phyloP scores from a whole-genome alignment of 441 rosid genomes.

The Erodium texanum region DNA sequence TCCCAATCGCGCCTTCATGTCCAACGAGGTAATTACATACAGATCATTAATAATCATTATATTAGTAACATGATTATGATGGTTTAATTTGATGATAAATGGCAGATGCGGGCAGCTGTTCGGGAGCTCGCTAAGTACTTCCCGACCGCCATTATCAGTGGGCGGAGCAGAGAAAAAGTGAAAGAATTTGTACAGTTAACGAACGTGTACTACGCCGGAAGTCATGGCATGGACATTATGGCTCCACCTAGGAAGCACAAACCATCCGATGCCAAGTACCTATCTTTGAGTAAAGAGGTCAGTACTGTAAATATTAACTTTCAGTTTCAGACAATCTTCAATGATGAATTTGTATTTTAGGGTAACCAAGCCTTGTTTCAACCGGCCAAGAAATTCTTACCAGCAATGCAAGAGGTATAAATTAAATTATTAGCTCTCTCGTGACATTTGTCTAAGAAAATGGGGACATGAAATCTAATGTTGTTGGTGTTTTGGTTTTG shows the following conservation, averaged over 20 bases:
- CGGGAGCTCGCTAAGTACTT: slow-evolving; percentile 31
- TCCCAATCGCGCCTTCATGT: slow-evolving; percentile 37
- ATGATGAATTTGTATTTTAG: slow-evolving; percentile 10
- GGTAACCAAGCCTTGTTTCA: slow-evolving; percentile 31
- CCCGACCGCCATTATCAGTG: slow-evolving; percentile 42
- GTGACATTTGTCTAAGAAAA: slow-evolving; percentile 28
- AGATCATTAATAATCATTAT: too few relatives aligned
- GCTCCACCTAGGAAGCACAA: slow-evolving; percentile 26
- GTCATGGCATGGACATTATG: slow-evolving; percentile 46
- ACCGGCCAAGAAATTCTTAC: slow-evolving; percentile 37
- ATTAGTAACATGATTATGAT: too few relatives aligned
- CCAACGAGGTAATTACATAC: slow-evolving; percentile 27
- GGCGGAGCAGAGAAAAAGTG: slow-evolving; percentile 39
- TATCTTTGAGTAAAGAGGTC: neutral
- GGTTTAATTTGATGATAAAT: too few relatives aligned
- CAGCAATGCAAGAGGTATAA: slow-evolving; percentile 36
- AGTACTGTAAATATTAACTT: slow-evolving; percentile 14
- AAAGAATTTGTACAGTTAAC: slow-evolving; percentile 31
- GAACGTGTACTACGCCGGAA: slow-evolving; percentile 41
- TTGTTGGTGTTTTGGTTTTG: slow-evolving; percentile 11
- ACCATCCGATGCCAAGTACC: slow-evolving; percentile 19
- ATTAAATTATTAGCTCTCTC: slow-evolving; percentile 37
- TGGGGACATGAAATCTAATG: neutral
- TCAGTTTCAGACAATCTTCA: too few relatives aligned
- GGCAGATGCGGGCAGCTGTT: slow-evolving; percentile 40